Evolutionary conservation across 495 filamentous ascomycete genomes (phyloP).

Genomic region (Xylaria intraflava): DNA sequence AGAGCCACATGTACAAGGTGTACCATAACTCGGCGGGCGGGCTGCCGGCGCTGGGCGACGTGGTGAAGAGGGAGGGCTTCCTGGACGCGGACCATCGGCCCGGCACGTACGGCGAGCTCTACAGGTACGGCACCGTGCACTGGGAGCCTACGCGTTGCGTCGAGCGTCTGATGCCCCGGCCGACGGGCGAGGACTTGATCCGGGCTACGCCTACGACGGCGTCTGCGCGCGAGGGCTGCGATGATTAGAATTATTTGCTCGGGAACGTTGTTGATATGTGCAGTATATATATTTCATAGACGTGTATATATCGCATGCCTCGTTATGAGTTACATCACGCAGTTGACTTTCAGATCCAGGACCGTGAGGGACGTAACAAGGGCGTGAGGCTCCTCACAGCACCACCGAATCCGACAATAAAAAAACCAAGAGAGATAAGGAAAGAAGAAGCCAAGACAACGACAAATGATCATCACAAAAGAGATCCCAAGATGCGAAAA

Average conservation of each 20-base stretch:
- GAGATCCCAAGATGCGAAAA: not conserved
- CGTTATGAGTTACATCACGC: too few species aligned
- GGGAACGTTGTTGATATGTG: too few species aligned
- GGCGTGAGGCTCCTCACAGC: too few species aligned
- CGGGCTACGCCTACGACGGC: constrained; percentile 16
- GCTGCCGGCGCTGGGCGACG: constrained; percentile 18
- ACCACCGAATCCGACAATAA: too few species aligned
- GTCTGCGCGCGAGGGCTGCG: not conserved
- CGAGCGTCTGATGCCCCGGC: constrained; percentile 12
- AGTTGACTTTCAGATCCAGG: too few species aligned
- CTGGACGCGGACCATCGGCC: constrained; percentile 21
- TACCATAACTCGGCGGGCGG: constrained; percentile 21
- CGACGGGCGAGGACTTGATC: constrained; percentile 11
- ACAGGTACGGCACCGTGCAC: constrained; percentile 28
- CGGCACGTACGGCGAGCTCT: constrained; percentile 33
- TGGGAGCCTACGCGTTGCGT: constrained; percentile 22
- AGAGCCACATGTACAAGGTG: constrained; percentile 23
- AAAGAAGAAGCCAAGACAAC: not conserved
- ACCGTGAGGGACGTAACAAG: too few species aligned
- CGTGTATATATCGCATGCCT: too few species aligned
- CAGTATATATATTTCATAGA: too few species aligned
- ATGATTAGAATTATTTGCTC: not conserved
- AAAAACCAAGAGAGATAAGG: not conserved
- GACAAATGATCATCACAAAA: too few species aligned
- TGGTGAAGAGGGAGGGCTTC: constrained; percentile 25